Percentiles rank a stretch among this genome's conserved stretches.
phyloP scores from a whole-genome alignment of 2,329 filamentous ascomycete species.

The Ceratocystis papillata region DNA sequence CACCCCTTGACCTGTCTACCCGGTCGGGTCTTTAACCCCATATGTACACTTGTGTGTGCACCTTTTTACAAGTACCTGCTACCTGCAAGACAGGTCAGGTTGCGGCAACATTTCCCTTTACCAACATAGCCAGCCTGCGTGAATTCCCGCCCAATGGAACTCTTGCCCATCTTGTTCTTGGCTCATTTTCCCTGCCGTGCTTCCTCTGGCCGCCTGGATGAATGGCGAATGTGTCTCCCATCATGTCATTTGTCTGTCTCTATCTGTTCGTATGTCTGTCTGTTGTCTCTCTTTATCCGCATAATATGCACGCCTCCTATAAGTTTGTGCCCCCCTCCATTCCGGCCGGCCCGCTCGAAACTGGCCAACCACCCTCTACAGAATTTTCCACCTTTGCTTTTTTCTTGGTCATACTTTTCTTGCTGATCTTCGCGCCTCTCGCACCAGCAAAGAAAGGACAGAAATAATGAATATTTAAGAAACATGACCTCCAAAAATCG shows the following conservation, averaged over 20 bases:
- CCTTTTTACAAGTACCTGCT: not conserved
- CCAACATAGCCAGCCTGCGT: not conserved
- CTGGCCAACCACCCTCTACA: not conserved
- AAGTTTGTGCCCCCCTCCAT: not conserved
- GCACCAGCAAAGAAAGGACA: too few species aligned
- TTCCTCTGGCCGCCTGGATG: not conserved
- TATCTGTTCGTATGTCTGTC: not conserved
- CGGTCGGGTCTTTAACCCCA: too few species aligned
- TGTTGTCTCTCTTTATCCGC: constrained; percentile 1
- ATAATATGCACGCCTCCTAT: not conserved
- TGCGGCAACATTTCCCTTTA: too few species aligned
- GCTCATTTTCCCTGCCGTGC: not conserved
- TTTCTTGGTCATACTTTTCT: not conserved
- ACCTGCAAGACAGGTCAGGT: too few species aligned
- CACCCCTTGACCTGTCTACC: too few species aligned
- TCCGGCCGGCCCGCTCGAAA: constrained; percentile 5
- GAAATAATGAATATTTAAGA: too few species aligned
- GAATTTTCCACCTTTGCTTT: not conserved
- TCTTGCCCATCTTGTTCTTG: not conserved
- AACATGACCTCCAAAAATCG: too few species aligned
- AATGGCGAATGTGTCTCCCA: not conserved
- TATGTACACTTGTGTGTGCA: not conserved
- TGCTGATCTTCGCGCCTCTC: too few species aligned
- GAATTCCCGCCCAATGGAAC: not conserved
- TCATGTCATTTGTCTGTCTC: not conserved